These are phyloP conservation scores for Podospora pseudopauciseta DNA, from an alignment of 495 filamentous ascomycete genomes.

Conservation along the genomic window DNA sequence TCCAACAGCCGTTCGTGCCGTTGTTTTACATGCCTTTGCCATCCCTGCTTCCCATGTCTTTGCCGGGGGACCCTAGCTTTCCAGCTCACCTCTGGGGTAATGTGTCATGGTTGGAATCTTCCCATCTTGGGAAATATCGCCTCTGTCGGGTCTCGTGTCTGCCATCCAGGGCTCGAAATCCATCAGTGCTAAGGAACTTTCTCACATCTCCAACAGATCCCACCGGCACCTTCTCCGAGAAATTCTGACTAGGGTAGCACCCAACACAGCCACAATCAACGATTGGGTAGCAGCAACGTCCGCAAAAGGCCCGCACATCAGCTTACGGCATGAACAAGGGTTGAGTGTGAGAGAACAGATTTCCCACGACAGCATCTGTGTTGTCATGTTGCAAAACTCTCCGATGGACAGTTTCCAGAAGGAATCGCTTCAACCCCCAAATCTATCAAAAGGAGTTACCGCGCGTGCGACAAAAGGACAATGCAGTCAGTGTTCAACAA, in stretches of 20 bases:
- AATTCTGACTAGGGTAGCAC: background rate
- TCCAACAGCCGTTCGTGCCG: background rate
- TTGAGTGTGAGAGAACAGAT: background rate
- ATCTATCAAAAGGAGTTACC: background rate
- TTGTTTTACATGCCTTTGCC: background rate
- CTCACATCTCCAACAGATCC: background rate
- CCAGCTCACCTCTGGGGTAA: background rate
- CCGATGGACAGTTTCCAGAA: background rate
- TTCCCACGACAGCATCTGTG: background rate
- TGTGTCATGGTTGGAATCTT: background rate
- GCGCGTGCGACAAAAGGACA: background rate
- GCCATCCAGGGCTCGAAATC: background rate
- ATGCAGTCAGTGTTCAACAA: too few relatives aligned
- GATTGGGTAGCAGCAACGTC: slow-evolving; percentile 1
- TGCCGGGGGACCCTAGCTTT: background rate
- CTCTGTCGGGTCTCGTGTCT: background rate
- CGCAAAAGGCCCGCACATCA: slow-evolving; percentile 10
- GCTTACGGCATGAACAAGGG: slow-evolving; percentile 5
- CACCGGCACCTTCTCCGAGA: background rate
- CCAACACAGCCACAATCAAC: slow-evolving; percentile 7
- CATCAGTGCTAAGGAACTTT: background rate
- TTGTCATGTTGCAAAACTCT: background rate
- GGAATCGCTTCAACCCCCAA: background rate
- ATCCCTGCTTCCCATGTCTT: background rate
- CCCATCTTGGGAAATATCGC: background rate